Conservation (phyloP, 164 flowering plant species). For the Vitis amurensis region DNA sequence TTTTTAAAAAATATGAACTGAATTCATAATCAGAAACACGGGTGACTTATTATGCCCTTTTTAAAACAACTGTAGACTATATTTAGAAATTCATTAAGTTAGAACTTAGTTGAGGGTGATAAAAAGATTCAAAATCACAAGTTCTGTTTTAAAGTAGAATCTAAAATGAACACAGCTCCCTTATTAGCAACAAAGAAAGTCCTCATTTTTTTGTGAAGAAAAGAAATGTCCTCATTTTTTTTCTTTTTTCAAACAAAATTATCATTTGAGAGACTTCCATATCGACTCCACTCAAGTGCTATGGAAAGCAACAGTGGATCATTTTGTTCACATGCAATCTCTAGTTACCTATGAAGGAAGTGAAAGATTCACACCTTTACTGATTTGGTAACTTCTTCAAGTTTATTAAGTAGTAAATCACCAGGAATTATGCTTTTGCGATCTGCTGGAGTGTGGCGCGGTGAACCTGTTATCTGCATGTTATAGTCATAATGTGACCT, state of each 20-base stretch:
- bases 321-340: background rate
- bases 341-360: background rate
- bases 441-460: conserved; percentile 31
- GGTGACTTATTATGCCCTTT: too few species aligned
- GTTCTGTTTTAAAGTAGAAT: too few species aligned
- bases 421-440: conserved; percentile 36
- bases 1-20: background rate
- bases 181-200: too few species aligned
- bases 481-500: background rate
- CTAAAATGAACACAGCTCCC: too few species aligned
- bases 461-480: conserved; percentile 44
- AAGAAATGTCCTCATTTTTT: too few species aligned
- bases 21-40: background rate
- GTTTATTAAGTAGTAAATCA: conserved; percentile 60
- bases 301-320: background rate
- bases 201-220: too few species aligned
- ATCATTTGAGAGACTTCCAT: background rate
- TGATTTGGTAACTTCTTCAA: conserved; percentile 76
- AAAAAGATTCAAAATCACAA: too few species aligned
- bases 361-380: conserved; percentile 50
- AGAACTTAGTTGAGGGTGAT: too few species aligned
- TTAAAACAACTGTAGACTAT: too few species aligned
- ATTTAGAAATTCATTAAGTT: too few species aligned
- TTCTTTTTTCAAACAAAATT: too few species aligned
- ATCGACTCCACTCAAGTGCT: background rate